Conservation (phyloP, 2,329 filamentous ascomycete genomes). For the Alternaria brassicicola region DNA sequence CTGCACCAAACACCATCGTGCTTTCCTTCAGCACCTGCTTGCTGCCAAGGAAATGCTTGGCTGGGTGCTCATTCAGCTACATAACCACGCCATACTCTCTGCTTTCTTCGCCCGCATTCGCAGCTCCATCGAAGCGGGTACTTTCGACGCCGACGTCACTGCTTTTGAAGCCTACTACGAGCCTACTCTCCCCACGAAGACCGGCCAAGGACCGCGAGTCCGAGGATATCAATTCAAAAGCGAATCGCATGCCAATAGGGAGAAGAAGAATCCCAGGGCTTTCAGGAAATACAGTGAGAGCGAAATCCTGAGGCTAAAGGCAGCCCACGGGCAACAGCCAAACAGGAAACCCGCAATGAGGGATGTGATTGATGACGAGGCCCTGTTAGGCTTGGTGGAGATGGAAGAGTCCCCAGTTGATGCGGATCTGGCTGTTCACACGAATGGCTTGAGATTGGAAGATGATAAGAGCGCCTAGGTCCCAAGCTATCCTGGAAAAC, state of each 20-base stretch:
- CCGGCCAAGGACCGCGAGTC: conserved; percentile 72
- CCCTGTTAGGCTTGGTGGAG: conserved; percentile 36
- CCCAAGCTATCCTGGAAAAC: not conserved
- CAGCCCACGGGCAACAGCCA: conserved; percentile 40
- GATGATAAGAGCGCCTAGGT: conserved; percentile 17
- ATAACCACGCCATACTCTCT: conserved; percentile 79
- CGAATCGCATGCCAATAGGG: conserved; percentile 36
- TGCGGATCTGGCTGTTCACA: conserved; percentile 15
- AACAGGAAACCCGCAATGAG: conserved; percentile 31
- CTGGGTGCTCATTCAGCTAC: conserved; percentile 90
- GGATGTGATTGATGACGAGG: conserved; percentile 44
- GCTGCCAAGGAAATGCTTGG: conserved; percentile 94
- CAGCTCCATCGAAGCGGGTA: conserved; percentile 62
- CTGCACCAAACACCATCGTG: conserved; percentile 81
- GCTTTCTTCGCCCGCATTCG: conserved; percentile 77
- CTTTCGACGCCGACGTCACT: conserved; percentile 60
- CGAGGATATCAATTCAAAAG: conserved; percentile 45
- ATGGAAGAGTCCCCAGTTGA: conserved; percentile 21
- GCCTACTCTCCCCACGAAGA: conserved; percentile 71
- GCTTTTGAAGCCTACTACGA: conserved; percentile 74
- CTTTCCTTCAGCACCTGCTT: conserved; percentile 87
- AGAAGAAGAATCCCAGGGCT: conserved; percentile 43
- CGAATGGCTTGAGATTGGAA: conserved; percentile 30
- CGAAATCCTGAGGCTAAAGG: conserved; percentile 34
- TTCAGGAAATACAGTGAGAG: conserved; percentile 38